These are phyloP conservation scores for Gastrolobium bilobum DNA, from an alignment of 306 rosid species.

Conservation along the genomic window DNA sequence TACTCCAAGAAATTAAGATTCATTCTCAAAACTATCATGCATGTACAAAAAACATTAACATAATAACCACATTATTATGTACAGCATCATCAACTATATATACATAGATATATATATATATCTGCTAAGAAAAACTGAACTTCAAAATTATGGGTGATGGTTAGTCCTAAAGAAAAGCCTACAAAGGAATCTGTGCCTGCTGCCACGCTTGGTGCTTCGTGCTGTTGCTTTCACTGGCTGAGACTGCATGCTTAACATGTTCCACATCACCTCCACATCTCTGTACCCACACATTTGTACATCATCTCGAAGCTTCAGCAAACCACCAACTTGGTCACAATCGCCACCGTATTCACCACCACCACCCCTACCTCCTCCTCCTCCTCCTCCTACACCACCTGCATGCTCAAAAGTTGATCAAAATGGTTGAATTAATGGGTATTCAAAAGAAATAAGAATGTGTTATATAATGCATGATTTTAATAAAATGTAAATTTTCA, in stretches of 20 bases:
- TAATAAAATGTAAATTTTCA: too few species aligned
- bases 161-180: slow-evolving; percentile 46
- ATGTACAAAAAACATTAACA: too few species aligned
- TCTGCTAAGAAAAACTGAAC: too few species aligned
- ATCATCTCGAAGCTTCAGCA: slow-evolving; percentile 66
- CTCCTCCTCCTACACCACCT: background rate
- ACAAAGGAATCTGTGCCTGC: background rate
- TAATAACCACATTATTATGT: too few species aligned
- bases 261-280: slow-evolving; percentile 77
- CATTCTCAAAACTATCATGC: too few species aligned
- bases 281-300: slow-evolving; percentile 67
- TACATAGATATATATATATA: too few species aligned
- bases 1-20: too few species aligned
- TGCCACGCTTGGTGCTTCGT: background rate
- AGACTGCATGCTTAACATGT: slow-evolving; percentile 56
- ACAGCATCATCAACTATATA: too few species aligned
- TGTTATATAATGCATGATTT: too few species aligned
- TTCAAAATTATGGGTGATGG: slow-evolving; percentile 8
- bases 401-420: too few species aligned
- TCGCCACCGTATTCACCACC: slow-evolving; percentile 1
- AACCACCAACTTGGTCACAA: background rate
- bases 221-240: slow-evolving; percentile 20
- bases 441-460: too few species aligned
- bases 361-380: background rate
- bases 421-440: too few species aligned